Evolutionary conservation across 176 grass and related monocot genomes (phyloP).

Genomic region (Hsuehochloa calcarea): DNA sequence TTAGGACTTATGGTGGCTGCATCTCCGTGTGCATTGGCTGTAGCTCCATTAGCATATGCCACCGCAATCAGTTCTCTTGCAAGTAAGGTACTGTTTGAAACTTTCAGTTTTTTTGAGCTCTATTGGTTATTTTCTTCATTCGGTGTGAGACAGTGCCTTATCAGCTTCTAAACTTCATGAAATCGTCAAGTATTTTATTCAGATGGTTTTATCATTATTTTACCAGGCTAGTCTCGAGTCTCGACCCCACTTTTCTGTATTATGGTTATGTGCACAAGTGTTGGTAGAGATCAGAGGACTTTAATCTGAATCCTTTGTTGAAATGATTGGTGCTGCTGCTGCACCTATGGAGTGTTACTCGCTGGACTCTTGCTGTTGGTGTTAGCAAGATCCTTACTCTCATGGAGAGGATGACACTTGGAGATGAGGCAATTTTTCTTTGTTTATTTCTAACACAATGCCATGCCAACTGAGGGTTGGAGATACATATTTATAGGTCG

Average conservation of each 20-base stretch:
- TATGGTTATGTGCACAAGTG: neutral
- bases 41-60: slow-evolving; percentile 96
- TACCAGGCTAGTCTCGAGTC: neutral
- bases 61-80: slow-evolving; percentile 97
- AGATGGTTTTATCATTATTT: neutral
- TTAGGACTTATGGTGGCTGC: slow-evolving; percentile 98
- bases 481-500: too few relatives aligned
- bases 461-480: too few relatives aligned
- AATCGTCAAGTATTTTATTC: neutral
- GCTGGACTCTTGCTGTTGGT: too few relatives aligned
- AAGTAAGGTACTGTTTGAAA: slow-evolving; percentile 70
- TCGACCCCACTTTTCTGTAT: neutral
- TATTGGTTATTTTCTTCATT: neutral
- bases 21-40: slow-evolving; percentile 94
- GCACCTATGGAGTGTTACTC: neutral
- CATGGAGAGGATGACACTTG: too few relatives aligned
- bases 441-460: too few relatives aligned
- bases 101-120: neutral
- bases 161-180: neutral
- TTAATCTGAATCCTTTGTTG: neutral
- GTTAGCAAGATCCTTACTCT: too few relatives aligned
- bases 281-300: neutral
- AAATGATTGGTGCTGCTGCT: slow-evolving; percentile 1
- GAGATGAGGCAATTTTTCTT: too few relatives aligned
- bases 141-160: neutral